Conservation (phyloP, 2,329 filamentous ascomycete species). For the Pseudonectria foliicola region DNA sequence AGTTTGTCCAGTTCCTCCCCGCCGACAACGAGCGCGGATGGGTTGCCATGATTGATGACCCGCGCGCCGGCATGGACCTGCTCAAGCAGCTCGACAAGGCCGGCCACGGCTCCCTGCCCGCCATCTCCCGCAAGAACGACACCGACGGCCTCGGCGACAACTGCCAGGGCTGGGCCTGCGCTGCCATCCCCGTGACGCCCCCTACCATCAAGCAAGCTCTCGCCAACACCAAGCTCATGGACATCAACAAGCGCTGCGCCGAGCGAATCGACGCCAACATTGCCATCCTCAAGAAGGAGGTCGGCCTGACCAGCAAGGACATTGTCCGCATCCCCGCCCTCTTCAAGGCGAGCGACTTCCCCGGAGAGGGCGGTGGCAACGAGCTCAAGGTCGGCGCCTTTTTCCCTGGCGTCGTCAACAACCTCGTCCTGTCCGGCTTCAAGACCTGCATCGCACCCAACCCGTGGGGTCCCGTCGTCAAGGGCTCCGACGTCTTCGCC, state of each 20-base stretch:
- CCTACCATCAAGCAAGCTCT: constrained; percentile 10
- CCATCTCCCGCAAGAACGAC: neutral
- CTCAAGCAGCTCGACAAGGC: constrained; percentile 11
- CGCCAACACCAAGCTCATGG: constrained; percentile 5
- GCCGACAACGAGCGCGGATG: constrained; percentile 18
- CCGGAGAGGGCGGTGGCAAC: constrained; percentile 1
- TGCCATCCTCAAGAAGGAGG: constrained; percentile 14
- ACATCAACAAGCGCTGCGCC: constrained; percentile 1
- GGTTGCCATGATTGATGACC: constrained; percentile 18
- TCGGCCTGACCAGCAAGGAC: constrained; percentile 13
- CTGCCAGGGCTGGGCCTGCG: too few relatives aligned
- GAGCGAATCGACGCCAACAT: constrained; percentile 13
- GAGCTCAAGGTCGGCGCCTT: constrained; percentile 6
- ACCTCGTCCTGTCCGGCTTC: constrained; percentile 12
- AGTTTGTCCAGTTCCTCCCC: constrained; percentile 24
- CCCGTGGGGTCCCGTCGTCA: constrained; percentile 15
- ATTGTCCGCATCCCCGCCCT: constrained; percentile 17
- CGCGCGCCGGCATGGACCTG: constrained; percentile 17
- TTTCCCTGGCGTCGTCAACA: constrained; percentile 15
- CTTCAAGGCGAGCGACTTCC: constrained; percentile 5
- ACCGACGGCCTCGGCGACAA: neutral
- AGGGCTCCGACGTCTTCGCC: constrained; percentile 16
- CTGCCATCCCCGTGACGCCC: too few relatives aligned
- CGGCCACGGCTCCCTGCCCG: constrained; percentile 17
- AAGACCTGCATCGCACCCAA: constrained; percentile 15